Evolutionary conservation across 495 filamentous ascomycete species (phyloP), one percentile per base, ranked within the genome.

Genomic region (Xylaria telfairii): DNA sequence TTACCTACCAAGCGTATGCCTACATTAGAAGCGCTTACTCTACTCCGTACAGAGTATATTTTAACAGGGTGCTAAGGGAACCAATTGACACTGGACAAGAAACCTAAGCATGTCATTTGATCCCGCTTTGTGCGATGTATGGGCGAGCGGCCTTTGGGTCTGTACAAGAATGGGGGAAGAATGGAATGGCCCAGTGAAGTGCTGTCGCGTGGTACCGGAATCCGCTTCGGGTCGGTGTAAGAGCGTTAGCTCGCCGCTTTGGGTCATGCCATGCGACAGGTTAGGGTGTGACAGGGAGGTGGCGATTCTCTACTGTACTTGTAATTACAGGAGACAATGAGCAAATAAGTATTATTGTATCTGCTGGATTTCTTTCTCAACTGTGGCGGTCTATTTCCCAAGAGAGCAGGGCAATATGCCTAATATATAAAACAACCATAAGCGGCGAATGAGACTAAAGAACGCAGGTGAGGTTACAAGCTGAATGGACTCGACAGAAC

Each of bases 121-220:
- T 24, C 37, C 59, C 37, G 37, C 42, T n/a, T 41, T 32, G 34
- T 62, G 59, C 10, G 59, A 62, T 42, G 37, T 59, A 59, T 37
- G 59, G 59, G 37, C 15, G 37, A 42, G 21, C 28, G 37, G 28
- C 12, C 10, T 24, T 24, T 17, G 59, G 59, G 59, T 17, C 13
- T 15, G 53, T 32, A 57, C 53, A 19, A 57, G 15, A 57, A 57
- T n/a, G 53, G 28, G 28, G 53, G 53, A 19, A 34, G 28, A 37
- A 21, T 37, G 19, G 32, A n/a, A 37, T 21, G 30, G 4, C 19
- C 56, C 56, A 59, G 17, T 37, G 56, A 59, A 37, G 56, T 37
- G 56, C 21, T 39, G 56, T 59, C 32, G 56, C 56, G 56, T 59
- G 56, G 56, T 59, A 32, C 19, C 7, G 51, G 56, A 59, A 21